Conservation (phyloP, 768 basidiomycete genomes). For the Daedalea quercina region DNA sequence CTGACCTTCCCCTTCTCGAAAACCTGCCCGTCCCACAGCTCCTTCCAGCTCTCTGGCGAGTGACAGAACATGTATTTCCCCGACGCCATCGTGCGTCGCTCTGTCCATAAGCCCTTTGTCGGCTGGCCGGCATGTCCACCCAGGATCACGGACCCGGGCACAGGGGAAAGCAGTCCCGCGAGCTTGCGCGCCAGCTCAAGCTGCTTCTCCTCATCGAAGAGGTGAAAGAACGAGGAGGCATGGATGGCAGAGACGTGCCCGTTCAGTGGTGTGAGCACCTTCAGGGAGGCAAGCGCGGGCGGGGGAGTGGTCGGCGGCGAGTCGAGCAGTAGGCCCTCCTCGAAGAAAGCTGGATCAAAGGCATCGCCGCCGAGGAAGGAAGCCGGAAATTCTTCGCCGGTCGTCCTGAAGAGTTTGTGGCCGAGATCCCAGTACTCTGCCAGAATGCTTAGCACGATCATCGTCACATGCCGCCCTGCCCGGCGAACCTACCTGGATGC, state of each 20-base stretch:
- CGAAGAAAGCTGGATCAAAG: slow-evolving; percentile 38
- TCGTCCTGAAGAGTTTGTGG: slow-evolving; percentile 49
- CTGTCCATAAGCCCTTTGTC: slow-evolving; percentile 21
- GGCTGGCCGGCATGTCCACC: slow-evolving; percentile 31
- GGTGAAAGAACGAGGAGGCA: slow-evolving; percentile 38
- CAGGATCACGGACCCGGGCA: slow-evolving; percentile 40
- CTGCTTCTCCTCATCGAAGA: slow-evolving; percentile 39
- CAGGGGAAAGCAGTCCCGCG: slow-evolving; percentile 34
- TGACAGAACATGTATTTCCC: slow-evolving; percentile 27
- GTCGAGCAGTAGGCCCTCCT: slow-evolving; percentile 18
- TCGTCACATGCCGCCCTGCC: no score
- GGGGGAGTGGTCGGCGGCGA: neutral
- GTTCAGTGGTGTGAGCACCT: slow-evolving; percentile 30
- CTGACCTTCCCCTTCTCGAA: slow-evolving; percentile 28
- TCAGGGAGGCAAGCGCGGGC: slow-evolving; percentile 26
- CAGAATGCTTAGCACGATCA: no score
- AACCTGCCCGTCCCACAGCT: slow-evolving; percentile 31
- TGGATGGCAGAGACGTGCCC: slow-evolving; percentile 29
- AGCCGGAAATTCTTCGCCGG: slow-evolving; percentile 42
- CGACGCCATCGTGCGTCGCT: neutral
- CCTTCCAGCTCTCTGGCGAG: slow-evolving; percentile 27
- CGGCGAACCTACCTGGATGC: slow-evolving; percentile 21
- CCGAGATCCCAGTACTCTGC: slow-evolving; percentile 54
- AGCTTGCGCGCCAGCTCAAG: slow-evolving; percentile 34
- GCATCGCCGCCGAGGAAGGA: slow-evolving; percentile 48